phyloP scores from a whole-genome alignment of 2,329 filamentous ascomycete genomes.

The Leptographium wingfieldii region DNA sequence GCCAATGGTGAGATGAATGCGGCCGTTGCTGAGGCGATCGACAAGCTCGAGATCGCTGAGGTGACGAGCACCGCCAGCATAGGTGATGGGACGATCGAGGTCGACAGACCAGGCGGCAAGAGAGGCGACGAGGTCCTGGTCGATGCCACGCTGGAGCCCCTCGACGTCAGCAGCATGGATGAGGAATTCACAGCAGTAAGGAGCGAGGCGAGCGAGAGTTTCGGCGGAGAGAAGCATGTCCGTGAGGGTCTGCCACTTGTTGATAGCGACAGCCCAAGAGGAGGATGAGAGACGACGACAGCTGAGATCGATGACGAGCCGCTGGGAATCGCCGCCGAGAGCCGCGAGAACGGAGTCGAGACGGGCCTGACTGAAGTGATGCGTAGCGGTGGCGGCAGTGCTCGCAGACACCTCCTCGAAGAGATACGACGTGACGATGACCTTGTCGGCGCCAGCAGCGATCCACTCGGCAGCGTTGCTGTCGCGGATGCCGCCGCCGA shows the following conservation, averaged over 20 bases:
- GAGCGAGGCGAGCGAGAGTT: slow-evolving; percentile 68
- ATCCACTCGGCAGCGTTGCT: slow-evolving; percentile 79
- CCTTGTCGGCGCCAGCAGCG: slow-evolving; percentile 76
- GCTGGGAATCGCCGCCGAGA: slow-evolving; percentile 61
- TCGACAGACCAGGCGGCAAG: slow-evolving; percentile 80
- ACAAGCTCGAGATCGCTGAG: slow-evolving; percentile 75
- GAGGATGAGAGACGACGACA: slow-evolving; percentile 45
- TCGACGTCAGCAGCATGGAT: slow-evolving; percentile 97
- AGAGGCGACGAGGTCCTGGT: slow-evolving; percentile 65
- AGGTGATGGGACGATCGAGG: slow-evolving; percentile 58
- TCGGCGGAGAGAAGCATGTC: slow-evolving; percentile 78
- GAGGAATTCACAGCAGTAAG: slow-evolving; percentile 91
- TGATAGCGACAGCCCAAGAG: slow-evolving; percentile 90
- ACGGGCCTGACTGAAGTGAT: slow-evolving; percentile 61
- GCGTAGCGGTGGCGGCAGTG: not conserved
- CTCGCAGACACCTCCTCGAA: slow-evolving; percentile 45
- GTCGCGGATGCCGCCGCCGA: slow-evolving; percentile 88
- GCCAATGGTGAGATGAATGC: slow-evolving; percentile 87
- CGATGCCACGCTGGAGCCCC: slow-evolving; percentile 81
- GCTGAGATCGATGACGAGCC: slow-evolving; percentile 89
- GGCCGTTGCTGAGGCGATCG: slow-evolving; percentile 62
- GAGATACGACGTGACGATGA: slow-evolving; percentile 92
- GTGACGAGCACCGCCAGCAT: slow-evolving; percentile 82
- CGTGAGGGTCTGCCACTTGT: slow-evolving; percentile 97
- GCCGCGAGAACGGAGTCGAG: slow-evolving; percentile 61